phyloP scores from a whole-genome alignment of 768 basidiomycete genomes.

The Boletus bicolor region DNA sequence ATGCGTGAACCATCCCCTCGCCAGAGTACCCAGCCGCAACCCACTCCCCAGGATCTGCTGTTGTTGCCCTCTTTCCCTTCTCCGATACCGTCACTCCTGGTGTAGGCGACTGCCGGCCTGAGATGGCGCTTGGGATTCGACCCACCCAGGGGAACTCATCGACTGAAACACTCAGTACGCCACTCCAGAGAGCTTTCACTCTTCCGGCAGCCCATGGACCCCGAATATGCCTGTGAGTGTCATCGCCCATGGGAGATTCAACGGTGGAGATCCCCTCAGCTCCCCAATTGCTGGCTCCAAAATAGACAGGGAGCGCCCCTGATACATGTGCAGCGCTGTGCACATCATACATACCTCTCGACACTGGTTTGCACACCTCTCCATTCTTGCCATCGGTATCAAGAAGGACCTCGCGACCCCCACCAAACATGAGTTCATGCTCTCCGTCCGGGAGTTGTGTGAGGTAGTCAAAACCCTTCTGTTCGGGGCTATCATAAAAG shows the following conservation, averaged over 20 bases:
- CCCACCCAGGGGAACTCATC: slow-evolving; percentile 73
- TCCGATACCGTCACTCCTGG: not conserved
- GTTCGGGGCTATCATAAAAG: slow-evolving; percentile 45
- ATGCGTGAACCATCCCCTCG: slow-evolving; percentile 73
- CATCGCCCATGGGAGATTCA: slow-evolving; percentile 9
- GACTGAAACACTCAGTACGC: slow-evolving; percentile 58
- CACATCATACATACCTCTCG: slow-evolving; percentile 32
- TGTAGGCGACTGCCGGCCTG: slow-evolving; percentile 37
- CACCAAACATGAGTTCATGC: slow-evolving; percentile 65
- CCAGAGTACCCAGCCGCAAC: slow-evolving; percentile 67
- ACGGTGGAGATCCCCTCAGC: slow-evolving; percentile 30
- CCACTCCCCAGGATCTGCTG: slow-evolving; percentile 57
- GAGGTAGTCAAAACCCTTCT: slow-evolving; percentile 58
- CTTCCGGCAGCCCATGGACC: slow-evolving; percentile 40
- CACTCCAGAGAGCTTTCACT: slow-evolving; percentile 60
- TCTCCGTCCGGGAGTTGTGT: slow-evolving; percentile 52
- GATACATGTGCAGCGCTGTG: slow-evolving; percentile 41
- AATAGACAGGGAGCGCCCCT: slow-evolving; percentile 53
- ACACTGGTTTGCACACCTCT: slow-evolving; percentile 24
- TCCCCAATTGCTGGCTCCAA: slow-evolving; percentile 45
- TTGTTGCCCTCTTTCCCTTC: slow-evolving; percentile 5
- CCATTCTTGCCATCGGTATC: not conserved
- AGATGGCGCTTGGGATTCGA: slow-evolving; percentile 47
- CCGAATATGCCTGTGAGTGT: slow-evolving; percentile 9
- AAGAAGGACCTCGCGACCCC: slow-evolving; percentile 40